phyloP scores from a whole-genome alignment of 176 grass and related monocot genomes.

The Olyra latifolia region DNA sequence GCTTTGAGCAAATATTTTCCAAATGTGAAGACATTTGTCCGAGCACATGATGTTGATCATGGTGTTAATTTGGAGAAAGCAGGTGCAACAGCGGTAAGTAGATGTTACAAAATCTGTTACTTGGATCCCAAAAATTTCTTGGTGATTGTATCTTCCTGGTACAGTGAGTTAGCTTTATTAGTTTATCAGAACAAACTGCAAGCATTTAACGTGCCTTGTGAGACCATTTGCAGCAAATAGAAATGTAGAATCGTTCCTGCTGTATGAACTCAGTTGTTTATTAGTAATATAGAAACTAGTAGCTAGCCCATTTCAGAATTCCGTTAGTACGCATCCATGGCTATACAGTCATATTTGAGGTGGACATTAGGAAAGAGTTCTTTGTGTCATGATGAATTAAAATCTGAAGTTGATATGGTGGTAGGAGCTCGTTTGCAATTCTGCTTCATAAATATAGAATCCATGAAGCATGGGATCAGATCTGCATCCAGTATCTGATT shows the following conservation, averaged over 20 bases:
- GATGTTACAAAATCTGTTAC: constrained; percentile 22
- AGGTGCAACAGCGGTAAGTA: constrained; percentile 88
- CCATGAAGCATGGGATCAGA: neutral
- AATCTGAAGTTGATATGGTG: neutral
- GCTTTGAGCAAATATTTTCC: constrained; percentile 97
- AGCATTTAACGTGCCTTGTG: constrained; percentile 16
- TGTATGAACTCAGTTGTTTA: constrained; percentile 7
- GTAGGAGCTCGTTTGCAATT: neutral
- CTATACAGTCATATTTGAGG: neutral
- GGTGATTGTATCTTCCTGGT: neutral
- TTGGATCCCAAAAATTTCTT: neutral
- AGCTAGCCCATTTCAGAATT: neutral
- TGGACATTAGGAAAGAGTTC: neutral
- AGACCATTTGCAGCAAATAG: neutral
- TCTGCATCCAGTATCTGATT: neutral
- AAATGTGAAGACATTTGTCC: constrained; percentile 95
- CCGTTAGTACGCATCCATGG: neutral
- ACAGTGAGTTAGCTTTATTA: neutral
- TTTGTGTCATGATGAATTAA: neutral
- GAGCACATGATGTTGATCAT: constrained; percentile 97
- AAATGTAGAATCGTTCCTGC: neutral
- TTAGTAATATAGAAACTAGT: neutral
- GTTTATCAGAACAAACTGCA: constrained; percentile 9
- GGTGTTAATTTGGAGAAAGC: constrained; percentile 99
- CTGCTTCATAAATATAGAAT: neutral